Evolutionary conservation across 345 rosid genomes (phyloP), one percentile per base, ranked within the genome.

Genomic region (Eucalyptus cloeziana): DNA sequence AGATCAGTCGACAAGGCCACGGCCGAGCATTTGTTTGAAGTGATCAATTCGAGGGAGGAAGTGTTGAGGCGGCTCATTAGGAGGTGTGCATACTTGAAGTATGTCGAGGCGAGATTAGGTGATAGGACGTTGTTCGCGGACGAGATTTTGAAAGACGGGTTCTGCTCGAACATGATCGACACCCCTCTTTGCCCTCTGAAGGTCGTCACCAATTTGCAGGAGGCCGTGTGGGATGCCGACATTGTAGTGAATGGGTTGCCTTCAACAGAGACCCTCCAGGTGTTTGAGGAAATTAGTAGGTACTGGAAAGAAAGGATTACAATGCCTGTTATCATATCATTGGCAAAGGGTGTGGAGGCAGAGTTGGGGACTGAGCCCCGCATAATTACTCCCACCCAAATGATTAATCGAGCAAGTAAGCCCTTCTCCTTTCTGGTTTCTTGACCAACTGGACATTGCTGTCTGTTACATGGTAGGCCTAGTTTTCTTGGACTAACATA

Each of bases 181-280:
- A 97, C 98, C 8, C 99, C 99, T 5, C 93, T 98, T 88, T 95
- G 98, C 51, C 99, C 99, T 25, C 90, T 98, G 86, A 98, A 98
- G 89, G 99, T 97, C 89, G 99, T 98, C 89, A 97, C 97, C 12
- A 98, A 97, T 91, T 91, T 98, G 90, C 99, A 96, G 90, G 99
- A 98, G 92, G 99, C 98, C 88, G 97, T 97, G 56, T 98, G 99
- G 99, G 99, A 98, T 93, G 99, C 99, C 16, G 99, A 98, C 92
- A 93, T 98, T 49, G 97, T 98, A 64, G 95, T 98, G 62, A 98
- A 98, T 92, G 99, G 98, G 27, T 92, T 98, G 94, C 99, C 99
- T 62, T 98, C 99, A 13, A 97, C 99, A 0, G 99, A 98, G 91
- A 97, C 99, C 19, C 91, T 88, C 0, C 91, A 94, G 93, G 98